Evolutionary conservation across 2,329 filamentous ascomycete genomes (phyloP), one percentile per base, ranked within the genome.

Genomic region (Cercospora zeae-maydis): DNA sequence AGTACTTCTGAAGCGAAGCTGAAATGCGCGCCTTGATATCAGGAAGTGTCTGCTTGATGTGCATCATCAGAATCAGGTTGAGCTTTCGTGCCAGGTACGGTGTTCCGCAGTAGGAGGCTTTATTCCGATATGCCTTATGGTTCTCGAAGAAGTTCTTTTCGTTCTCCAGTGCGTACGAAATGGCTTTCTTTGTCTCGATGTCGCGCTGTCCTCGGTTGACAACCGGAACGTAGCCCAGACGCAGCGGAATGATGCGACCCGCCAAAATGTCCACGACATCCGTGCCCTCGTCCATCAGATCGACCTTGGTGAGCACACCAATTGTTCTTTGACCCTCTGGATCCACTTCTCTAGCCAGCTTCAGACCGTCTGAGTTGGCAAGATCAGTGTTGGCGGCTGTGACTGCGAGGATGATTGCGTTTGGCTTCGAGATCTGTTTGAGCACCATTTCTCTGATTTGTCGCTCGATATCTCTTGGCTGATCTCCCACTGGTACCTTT

Each of bases 51-150:
- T 99, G 93, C 81, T 99, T 99, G 83, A 99, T 99, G 82, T 99
- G 95, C 95, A 99, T 99, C 93, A 99, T 98, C 71, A 99, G 85
- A 75, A 99, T 98, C 73, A 99, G 83, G 79, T 99, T 99, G 64
- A 99, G 86, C 80, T 99, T 99, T 70, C 93, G 88, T 3, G 95
- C 95, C 64, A 99, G 83, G 75, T 99, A 99, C 3, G 95, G 95
- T 2, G 95, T 99, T 77, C 95, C 95, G 78, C 95, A 99, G 83
- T 99, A 99, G 5, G 93, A 91, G 75, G 92, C 93, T 87, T 99
- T 99, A 81, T 98, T 99, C 65, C 93, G 86, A 79, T 99, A 99
- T 34, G 95, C 93, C 81, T 96, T 96, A 85, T 99, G 95, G 78
- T 93, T 93, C 73, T 99, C 95, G 76, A 99, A 99, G 78, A 96